These are phyloP conservation scores for Solanum sejunctum DNA, from an alignment of 257 asterid species.

Conservation along the genomic window DNA sequence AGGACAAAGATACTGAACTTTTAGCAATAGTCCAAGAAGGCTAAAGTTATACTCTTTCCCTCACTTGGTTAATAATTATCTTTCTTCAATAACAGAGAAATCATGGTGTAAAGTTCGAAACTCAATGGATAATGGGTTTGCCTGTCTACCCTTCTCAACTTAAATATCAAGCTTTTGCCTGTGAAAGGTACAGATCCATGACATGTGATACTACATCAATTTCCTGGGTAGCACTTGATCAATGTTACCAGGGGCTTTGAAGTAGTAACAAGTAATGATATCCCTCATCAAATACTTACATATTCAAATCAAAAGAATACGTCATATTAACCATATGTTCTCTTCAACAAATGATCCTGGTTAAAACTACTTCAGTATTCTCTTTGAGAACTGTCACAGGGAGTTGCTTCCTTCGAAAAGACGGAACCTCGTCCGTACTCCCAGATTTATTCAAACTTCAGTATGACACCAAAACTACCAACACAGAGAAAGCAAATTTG, in stretches of 20 bases:
- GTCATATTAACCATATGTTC: not conserved
- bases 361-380: not conserved
- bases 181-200: not conserved
- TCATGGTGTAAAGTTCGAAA: not conserved
- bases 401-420: not conserved
- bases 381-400: not conserved
- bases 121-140: not conserved
- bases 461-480: not conserved
- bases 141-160: not conserved
- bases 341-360: not conserved
- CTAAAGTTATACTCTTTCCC: not conserved
- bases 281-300: not conserved
- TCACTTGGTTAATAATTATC: not conserved
- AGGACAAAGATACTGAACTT: not conserved
- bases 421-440: not conserved
- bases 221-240: not conserved
- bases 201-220: not conserved
- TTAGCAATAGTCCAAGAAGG: not conserved
- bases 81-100: not conserved
- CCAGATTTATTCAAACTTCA: not conserved
- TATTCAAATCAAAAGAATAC: not conserved
- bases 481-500: not conserved
- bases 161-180: not conserved
- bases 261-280: not conserved
- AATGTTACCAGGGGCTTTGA: not conserved